Evolutionary conservation across 2,329 filamentous ascomycete genomes (phyloP).

Genomic region (Penicillium italicum): DNA sequence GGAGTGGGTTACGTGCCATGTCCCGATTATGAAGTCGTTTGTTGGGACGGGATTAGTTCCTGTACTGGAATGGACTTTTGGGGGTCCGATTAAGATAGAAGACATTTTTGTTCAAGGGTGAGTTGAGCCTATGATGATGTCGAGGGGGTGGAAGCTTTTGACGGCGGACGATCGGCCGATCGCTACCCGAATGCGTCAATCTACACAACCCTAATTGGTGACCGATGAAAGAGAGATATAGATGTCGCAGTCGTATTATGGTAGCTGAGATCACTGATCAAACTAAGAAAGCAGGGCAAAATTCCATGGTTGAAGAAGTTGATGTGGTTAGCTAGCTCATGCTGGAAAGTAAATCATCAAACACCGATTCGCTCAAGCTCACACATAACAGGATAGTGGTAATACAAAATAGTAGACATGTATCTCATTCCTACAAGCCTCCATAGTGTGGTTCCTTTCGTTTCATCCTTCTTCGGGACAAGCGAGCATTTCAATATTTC

Average conservation of each 20-base stretch:
- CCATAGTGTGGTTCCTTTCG: neutral
- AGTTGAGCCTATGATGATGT: neutral
- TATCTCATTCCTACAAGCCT: neutral
- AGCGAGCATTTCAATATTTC: neutral
- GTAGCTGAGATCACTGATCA: too few species aligned
- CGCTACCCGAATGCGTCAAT: neutral
- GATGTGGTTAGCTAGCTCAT: neutral
- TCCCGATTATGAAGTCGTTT: constrained; percentile 18
- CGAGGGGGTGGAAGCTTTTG: neutral
- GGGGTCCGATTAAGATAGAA: neutral
- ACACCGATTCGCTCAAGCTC: neutral
- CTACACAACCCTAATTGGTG: too few species aligned
- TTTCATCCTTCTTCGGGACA: neutral
- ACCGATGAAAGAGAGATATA: neutral
- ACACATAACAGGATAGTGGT: neutral
- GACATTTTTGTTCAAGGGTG: neutral
- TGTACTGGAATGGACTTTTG: neutral
- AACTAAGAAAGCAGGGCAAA: too few species aligned
- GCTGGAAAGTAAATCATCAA: neutral
- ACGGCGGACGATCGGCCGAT: neutral
- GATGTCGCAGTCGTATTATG: too few species aligned
- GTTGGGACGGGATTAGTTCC: constrained; percentile 8
- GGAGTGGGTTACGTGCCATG: constrained; percentile 25
- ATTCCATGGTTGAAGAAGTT: neutral
- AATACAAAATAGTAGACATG: neutral